Evolutionary conservation across 108 stramenopile genomes (phyloP), one percentile per base, ranked within the genome.

Genomic region (Pseudonitzschia multiseries): DNA sequence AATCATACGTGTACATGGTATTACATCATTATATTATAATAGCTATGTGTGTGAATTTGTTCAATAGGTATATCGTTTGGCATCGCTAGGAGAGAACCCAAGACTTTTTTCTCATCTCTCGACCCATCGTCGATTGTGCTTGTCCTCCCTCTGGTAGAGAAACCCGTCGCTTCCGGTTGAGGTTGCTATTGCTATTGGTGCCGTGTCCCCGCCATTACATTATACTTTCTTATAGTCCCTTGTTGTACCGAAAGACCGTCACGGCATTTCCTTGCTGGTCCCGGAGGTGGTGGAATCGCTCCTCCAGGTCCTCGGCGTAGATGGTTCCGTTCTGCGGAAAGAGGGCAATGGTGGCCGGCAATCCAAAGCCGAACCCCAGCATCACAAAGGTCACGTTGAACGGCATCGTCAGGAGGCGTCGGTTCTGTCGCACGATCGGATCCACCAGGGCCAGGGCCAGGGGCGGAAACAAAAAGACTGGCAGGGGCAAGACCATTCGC

Each of bases 261-360:
- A 84, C 80, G 9, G 81, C 76, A 32, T 72, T 70, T 44, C 83
- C 62, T 44, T 70, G 46, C n/a, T 72, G 68, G 69, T 85, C 61
- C 27, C 32, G 18, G 54, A 85, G 69, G 42, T 79, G 61, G 14
- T 81, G 77, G 69, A 67, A 92, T 43, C 83, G 77, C 13, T 81
- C 75, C 69, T 95, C 94, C 17, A 91, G 80, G 24, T 95, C 87
- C 8, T 83, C 61, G 0, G 80, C 82, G 31, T 73, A 42, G 54
- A 95, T 83, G 17, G 79, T 64, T 15, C 84, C 81, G 59, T 92
- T 89, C 79, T 95, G 92, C 5, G 94, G 94, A 71, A 93, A 95
- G 57, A 90, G 83, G 9, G 87, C 94, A 17, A 91, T 87, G 18
- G 92, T 81, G 12, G 84, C 83, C 14, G 94, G 94, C 13, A 95